Base-by-base conservation (phyloP, 768 basidiomycete species). In the Hygrocybe punicea region DNA sequence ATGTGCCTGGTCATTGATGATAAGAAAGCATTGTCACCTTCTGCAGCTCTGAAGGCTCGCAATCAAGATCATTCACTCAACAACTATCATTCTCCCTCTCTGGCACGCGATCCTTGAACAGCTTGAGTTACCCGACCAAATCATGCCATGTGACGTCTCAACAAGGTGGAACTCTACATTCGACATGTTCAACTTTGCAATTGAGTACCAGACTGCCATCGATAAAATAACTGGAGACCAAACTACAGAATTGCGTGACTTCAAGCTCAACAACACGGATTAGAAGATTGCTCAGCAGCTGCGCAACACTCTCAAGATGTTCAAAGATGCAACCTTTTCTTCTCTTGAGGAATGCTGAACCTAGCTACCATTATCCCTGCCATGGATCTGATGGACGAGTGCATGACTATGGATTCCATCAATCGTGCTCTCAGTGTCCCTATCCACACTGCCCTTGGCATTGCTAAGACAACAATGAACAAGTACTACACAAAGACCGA, bases 91-190 rank as follows among this genome's bases (percentile, higher is more conserved):
- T 36, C 64, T 76, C 0, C 74, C 72, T 0, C 36, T 48, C 13
- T 76, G 75, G 73, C 44, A 61, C 1, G 17, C 46, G 6, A 19
- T 54, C 0, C 58, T 71, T 11, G 33, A 36, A 14, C 29, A 58
- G 1, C 53, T 58, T n/a, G 47, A 59, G 2, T 17, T 68, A 7
- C 39, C 23, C 2, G 33, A 4, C 1, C 14, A 59, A 2, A 57
- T 63, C 9, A 69, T 75, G 51, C 74, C 70, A 3, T 64, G 66
- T 0, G 70, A 76, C 51, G 72, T 76, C 2, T 19, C 42, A 0
- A 76, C 72, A 0, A 58, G 69, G 1, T 76, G 73, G 75, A 76
- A 74, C 51, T 74, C 67, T 0, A 69, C 65, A 1, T 74, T 58
- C 46, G 58, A 72, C 50, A 73, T 76, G 73, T 55, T 73, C 0